Conservation (phyloP, 176 grass and related monocot species). For the Aegilops longissima region DNA sequence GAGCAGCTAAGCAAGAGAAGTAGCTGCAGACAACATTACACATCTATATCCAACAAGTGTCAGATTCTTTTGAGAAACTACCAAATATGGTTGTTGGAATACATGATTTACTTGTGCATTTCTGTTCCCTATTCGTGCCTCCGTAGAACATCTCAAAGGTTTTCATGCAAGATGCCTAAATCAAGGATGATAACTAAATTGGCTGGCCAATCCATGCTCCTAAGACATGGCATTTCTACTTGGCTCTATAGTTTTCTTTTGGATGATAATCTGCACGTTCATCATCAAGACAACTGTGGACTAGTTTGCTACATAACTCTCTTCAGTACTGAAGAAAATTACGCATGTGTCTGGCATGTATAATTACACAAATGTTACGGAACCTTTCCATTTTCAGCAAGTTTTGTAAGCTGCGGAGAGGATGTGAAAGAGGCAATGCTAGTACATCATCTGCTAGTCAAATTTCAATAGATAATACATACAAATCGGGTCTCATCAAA, state of each 20-base stretch:
- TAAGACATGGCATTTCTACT: neutral
- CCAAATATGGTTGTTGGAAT: neutral
- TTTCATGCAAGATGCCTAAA: neutral
- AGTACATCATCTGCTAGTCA: neutral
- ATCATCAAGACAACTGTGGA: neutral
- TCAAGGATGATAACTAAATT: neutral
- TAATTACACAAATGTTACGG: constrained; percentile 28
- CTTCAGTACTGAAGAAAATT: constrained; percentile 8
- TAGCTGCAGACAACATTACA: neutral
- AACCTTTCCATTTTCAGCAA: neutral
- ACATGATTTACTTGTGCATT: neutral
- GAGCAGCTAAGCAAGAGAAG: constrained; percentile 14
- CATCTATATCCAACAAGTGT: neutral
- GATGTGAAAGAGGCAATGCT: neutral
- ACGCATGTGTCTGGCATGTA: neutral
- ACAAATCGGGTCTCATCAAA: neutral
- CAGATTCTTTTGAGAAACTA: neutral
- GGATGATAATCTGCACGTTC: neutral
- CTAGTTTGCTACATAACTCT: neutral
- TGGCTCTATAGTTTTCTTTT: neutral
- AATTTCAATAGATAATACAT: constrained; percentile 3
- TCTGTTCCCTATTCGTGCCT: neutral
- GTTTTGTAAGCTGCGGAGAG: neutral
- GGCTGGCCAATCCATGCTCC: neutral
- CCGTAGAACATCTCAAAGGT: constrained; percentile 9